Evolutionary conservation across 2,329 filamentous ascomycete species (phyloP).

Genomic region (Tolypocladium guangdongense): DNA sequence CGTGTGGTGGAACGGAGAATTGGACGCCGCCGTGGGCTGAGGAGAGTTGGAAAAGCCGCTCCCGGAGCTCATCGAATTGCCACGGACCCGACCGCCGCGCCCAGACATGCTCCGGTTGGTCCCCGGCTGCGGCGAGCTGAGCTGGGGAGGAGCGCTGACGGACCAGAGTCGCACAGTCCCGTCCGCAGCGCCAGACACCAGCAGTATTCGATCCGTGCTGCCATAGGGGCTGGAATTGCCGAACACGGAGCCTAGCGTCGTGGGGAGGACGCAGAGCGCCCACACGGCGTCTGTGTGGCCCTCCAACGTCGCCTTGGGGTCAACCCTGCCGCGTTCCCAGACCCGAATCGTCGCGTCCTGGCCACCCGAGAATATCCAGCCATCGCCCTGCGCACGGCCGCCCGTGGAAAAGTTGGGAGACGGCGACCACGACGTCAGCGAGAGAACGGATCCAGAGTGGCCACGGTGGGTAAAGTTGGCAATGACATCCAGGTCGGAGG

Average conservation of each 20-base stretch:
- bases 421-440: conserved; percentile 75
- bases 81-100: conserved; percentile 64
- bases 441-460: conserved; percentile 82
- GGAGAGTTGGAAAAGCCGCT: conserved; percentile 85
- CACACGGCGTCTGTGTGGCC: conserved; percentile 94
- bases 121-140: conserved; percentile 68
- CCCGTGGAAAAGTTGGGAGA: conserved; percentile 83
- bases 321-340: conserved; percentile 89
- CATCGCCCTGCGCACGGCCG: conserved; percentile 78
- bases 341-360: conserved; percentile 89
- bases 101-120: conserved; percentile 43
- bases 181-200: conserved; percentile 88
- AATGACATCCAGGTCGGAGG: conserved; percentile 77
- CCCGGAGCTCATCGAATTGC: conserved; percentile 88
- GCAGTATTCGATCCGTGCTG: conserved; percentile 70
- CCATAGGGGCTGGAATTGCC: conserved; percentile 66
- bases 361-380: conserved; percentile 97
- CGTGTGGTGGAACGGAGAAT: conserved; percentile 77
- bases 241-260: conserved; percentile 70
- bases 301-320: conserved; percentile 88
- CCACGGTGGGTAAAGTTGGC: conserved; percentile 94
- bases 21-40: conserved; percentile 76
- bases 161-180: conserved; percentile 91
- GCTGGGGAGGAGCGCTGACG: conserved; percentile 78
- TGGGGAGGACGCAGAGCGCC: conserved; percentile 85